Evolutionary conservation across 192 early-diverging fungal species (phyloP).

Genomic region (Backusella mclennaniae): DNA sequence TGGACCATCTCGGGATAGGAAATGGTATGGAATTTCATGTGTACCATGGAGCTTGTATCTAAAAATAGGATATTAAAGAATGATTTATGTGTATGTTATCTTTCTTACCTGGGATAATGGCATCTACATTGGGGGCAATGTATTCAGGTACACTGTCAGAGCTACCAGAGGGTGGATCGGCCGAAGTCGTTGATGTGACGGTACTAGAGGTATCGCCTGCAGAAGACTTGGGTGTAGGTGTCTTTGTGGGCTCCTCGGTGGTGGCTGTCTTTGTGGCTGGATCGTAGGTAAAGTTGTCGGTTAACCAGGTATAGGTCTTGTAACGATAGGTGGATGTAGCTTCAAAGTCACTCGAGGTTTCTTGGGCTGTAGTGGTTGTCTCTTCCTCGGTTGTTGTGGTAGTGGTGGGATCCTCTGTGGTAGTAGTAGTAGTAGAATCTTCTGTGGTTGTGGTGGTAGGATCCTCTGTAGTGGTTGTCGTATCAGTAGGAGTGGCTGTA

Average conservation of each 20-base stretch:
- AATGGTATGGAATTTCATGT: conserved; percentile 23
- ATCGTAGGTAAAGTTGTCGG: conserved; percentile 5
- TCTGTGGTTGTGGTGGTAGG: neutral
- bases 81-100: too few species aligned
- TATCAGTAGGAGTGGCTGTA: neutral
- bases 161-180: neutral
- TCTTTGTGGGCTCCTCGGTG: neutral
- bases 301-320: conserved; percentile 23
- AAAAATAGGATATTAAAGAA: neutral
- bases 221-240: neutral
- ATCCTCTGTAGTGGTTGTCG: neutral
- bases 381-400: neutral
- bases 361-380: neutral
- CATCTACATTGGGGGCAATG: conserved; percentile 30
- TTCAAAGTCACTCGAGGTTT: neutral
- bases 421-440: neutral
- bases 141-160: conserved; percentile 17
- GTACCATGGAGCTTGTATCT: conserved; percentile 12
- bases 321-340: conserved; percentile 23
- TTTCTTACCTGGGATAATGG: conserved; percentile 15
- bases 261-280: neutral
- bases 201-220: neutral
- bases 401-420: neutral
- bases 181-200: neutral
- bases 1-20: conserved; percentile 32